phyloP scores from a whole-genome alignment of 371 early-diverging fungal genomes.

The Mycotypha africana region DNA sequence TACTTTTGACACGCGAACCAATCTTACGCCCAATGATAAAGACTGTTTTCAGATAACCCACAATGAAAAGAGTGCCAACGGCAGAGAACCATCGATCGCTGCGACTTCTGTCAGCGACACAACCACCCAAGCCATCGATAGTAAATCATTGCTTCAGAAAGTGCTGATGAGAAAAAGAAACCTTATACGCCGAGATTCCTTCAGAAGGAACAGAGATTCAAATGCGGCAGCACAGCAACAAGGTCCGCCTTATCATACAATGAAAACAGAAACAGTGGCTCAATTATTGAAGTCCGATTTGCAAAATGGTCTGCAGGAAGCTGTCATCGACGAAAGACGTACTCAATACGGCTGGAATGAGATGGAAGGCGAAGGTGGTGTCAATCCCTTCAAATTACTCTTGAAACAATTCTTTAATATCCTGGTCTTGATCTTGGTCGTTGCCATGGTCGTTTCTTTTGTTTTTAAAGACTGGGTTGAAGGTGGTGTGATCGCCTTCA shows the following conservation, averaged over 20 bases:
- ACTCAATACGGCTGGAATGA: constrained; percentile 65
- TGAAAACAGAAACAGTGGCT: constrained; percentile 50
- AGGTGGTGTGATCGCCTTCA: constrained; percentile 66
- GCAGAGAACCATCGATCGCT: no score
- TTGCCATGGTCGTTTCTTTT: constrained; percentile 62
- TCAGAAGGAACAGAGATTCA: no score
- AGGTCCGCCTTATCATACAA: constrained; percentile 45
- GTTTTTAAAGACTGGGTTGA: constrained; percentile 63
- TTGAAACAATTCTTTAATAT: constrained; percentile 72
- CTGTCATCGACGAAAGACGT: constrained; percentile 44
- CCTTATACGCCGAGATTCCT: constrained; percentile 2
- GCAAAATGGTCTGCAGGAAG: constrained; percentile 52
- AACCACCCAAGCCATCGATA: constrained; percentile 1
- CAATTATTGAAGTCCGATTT: constrained; percentile 51
- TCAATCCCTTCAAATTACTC: constrained; percentile 59
- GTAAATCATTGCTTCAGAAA: not conserved
- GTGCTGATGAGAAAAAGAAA: constrained; percentile 13
- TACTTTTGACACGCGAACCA: not conserved
- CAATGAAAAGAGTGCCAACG: no score
- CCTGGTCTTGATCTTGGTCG: constrained; percentile 76
- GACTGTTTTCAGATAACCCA: no score
- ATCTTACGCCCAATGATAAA: no score
- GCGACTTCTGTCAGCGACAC: not conserved
- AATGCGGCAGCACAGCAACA: constrained; percentile 6
- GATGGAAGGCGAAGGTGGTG: constrained; percentile 61